Base-by-base conservation (phyloP, 2,329 filamentous ascomycete genomes). In the Diaporthe sp. region DNA sequence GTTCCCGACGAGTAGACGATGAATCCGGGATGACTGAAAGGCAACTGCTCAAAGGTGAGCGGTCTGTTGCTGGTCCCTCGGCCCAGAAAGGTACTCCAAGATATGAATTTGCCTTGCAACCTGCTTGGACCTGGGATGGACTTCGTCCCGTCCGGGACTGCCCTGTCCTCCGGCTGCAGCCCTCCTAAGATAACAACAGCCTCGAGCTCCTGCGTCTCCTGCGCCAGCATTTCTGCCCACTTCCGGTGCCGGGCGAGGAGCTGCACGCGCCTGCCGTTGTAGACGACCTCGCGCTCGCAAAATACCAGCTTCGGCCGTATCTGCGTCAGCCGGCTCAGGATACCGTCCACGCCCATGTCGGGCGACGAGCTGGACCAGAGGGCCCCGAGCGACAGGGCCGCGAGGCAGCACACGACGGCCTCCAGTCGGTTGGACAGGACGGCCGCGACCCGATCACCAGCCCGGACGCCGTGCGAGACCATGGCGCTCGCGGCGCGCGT, bases 271-370 rank as follows among this genome's bases (percentile, higher is more conserved):
- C 73, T 77, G 47, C 72, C 72, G 27, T 65, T 72, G 25, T 75
- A 76, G 17, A 70, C n/a, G 32, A 70, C 58, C 12, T 65, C 68
- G 12, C 56, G 50, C n/a, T 76, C 75, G 27, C 56, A 58, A 63
- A 77, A 75, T 9, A 76, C 35, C 4, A 77, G 17, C 35, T 71
- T 66, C 10, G 76, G 75, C n/a, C 58, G 27, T 22, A 75, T 65
- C 61, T 77, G 76, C 5, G n/a, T 58, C 30, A 72, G 70, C 17
- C 76, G 75, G 61, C 73, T 66, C n/a, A 77, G 53, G 2, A 76
- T 72, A 3, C 63, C 76, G 0, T 75, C 70, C n/a, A 72, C 35
- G 9, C 76, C 76, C 27, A 76, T 66, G 39, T 77, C 76, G 10
- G 75, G 73, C 17, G 73, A 74, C 12, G 71, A 63, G 17, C 61